These are phyloP conservation scores for Cryptococcus sp. DNA, from an alignment of 1,284 basidiomycete genomes.

Conservation along the genomic window DNA sequence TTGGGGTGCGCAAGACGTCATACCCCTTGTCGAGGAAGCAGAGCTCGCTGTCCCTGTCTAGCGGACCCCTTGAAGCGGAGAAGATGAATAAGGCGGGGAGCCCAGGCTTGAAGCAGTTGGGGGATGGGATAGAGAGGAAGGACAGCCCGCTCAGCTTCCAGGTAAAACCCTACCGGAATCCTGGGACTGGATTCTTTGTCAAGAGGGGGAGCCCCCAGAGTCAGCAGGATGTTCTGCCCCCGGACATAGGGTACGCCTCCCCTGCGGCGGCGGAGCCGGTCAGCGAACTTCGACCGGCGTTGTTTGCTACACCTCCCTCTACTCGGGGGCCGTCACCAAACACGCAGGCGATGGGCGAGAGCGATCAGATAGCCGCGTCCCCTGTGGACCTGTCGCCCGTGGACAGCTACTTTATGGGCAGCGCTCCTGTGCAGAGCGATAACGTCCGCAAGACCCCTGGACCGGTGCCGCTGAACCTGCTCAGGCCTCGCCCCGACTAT, in stretches of 20 bases:
- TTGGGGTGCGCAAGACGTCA: constrained; percentile 22
- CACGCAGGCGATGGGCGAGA: neutral
- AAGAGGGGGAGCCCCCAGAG: neutral
- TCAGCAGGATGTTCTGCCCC: neutral
- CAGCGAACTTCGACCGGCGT: neutral
- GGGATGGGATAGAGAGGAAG: neutral
- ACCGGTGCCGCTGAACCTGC: neutral
- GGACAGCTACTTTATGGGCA: constrained; percentile 11
- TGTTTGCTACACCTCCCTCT: constrained; percentile 1
- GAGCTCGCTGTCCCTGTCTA: constrained; percentile 14
- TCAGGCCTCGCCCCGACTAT: constrained; percentile 5
- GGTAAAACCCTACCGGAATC: neutral
- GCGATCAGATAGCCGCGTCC: neutral
- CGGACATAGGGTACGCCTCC: too few relatives aligned
- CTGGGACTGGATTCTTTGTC: constrained; percentile 11
- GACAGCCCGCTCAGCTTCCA: constrained; percentile 11
- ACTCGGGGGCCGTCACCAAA: constrained; percentile 1
- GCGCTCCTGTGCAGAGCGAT: neutral
- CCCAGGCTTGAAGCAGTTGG: neutral
- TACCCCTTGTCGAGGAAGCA: neutral
- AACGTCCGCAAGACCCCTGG: neutral
- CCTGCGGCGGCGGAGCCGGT: neutral
- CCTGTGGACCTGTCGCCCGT: constrained; percentile 1
- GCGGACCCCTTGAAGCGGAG: neutral
- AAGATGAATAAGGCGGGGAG: neutral